Evolutionary conservation across 2,329 filamentous ascomycete species (phyloP).

Genomic region (Ambrosiella xylebori): DNA sequence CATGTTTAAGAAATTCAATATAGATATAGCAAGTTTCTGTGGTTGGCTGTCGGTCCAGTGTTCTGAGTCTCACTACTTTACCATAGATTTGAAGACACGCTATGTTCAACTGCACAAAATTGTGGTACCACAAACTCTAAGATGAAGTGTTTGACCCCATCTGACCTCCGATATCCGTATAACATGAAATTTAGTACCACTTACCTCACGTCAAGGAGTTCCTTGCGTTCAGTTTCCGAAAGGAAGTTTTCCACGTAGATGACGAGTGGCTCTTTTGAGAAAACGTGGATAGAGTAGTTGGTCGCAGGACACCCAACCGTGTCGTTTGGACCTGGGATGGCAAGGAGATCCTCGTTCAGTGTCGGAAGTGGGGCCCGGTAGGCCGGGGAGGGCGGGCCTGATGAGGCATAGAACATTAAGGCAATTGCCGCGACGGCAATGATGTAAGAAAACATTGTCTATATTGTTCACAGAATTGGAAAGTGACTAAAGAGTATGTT

Average conservation of each 20-base stretch:
- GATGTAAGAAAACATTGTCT: neutral
- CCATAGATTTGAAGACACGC: too few species aligned
- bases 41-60: too few species aligned
- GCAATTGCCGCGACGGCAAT: constrained; percentile 25
- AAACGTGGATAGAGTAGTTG: constrained; percentile 29
- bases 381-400: constrained; percentile 23
- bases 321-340: constrained; percentile 26
- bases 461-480: neutral
- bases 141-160: too few species aligned
- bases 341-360: constrained; percentile 34
- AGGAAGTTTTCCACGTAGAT: constrained; percentile 33
- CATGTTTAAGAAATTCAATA: too few species aligned
- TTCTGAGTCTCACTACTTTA: too few species aligned
- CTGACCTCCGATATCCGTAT: too few species aligned
- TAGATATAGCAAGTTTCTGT: too few species aligned
- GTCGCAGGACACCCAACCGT: constrained; percentile 24
- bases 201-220: constrained; percentile 28
- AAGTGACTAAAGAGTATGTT: neutral
- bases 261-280: constrained; percentile 23
- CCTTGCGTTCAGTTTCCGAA: constrained; percentile 23
- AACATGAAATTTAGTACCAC: constrained; percentile 10
- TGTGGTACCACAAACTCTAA: too few species aligned
- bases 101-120: too few species aligned
- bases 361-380: constrained; percentile 25
- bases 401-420: constrained; percentile 26